Percentiles rank a stretch among this genome's conserved stretches.
phyloP scores from a whole-genome alignment of 1,284 basidiomycete genomes.

The Heterobasidion parviporum region DNA sequence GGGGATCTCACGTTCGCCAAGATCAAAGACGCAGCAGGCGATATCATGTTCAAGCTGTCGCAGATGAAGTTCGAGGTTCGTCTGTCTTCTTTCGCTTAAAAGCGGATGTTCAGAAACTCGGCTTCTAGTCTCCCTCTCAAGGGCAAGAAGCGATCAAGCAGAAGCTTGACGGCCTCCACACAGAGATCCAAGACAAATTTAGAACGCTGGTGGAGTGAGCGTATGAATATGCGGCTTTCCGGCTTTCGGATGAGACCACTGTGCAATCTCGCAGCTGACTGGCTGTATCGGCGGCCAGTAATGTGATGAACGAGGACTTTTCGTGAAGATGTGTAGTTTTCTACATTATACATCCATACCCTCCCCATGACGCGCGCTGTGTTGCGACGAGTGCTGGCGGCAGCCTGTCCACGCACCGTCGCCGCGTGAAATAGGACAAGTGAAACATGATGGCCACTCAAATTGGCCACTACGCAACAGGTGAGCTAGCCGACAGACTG shows the following conservation, averaged over 20 bases:
- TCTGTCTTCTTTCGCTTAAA: constrained; percentile 13
- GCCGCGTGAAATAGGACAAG: too few species aligned
- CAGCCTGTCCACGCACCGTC: too few species aligned
- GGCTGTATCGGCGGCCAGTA: too few species aligned
- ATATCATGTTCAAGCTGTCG: constrained; percentile 92
- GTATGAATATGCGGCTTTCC: neutral
- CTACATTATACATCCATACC: too few species aligned
- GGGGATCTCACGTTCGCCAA: constrained; percentile 89
- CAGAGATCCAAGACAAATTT: constrained; percentile 87
- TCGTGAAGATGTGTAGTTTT: too few species aligned
- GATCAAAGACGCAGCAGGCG: constrained; percentile 83
- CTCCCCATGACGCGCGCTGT: too few species aligned
- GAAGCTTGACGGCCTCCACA: constrained; percentile 73
- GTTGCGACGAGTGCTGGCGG: too few species aligned
- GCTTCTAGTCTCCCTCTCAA: constrained; percentile 69
- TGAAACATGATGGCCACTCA: too few species aligned
- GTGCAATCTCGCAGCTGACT: neutral
- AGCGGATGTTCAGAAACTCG: constrained; percentile 6
- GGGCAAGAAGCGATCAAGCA: constrained; percentile 74
- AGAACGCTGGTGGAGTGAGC: constrained; percentile 70
- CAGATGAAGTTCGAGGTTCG: constrained; percentile 97
- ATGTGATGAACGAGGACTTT: too few species aligned
- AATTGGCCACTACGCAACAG: too few species aligned
- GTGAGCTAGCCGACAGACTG: too few species aligned
- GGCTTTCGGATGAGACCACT: neutral